phyloP scores from a whole-genome alignment of 1,139 yeast genomes.

The Nakaseomyces bracarensis region DNA sequence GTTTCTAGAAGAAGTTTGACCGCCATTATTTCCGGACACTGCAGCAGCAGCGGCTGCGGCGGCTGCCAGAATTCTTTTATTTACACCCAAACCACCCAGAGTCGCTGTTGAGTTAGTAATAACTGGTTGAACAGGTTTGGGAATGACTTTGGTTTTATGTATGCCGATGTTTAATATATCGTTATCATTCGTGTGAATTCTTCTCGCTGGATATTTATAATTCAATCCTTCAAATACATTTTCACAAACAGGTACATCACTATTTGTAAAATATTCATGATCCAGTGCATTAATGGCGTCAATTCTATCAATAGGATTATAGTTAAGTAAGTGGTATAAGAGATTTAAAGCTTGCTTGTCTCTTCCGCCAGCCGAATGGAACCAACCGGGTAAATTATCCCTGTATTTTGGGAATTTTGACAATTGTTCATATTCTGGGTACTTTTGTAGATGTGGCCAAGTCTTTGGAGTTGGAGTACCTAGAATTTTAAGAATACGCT shows the following conservation, averaged over 20 bases:
- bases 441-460: conserved; percentile 73
- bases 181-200: conserved; percentile 70
- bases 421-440: conserved; percentile 74
- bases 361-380: conserved; percentile 66
- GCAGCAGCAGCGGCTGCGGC: conserved; percentile 35
- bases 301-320: conserved; percentile 75
- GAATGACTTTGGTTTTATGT: conserved; percentile 19
- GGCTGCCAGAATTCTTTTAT: conserved; percentile 31
- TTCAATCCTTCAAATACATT: conserved; percentile 63
- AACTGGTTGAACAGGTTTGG: conserved; percentile 20
- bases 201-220: conserved; percentile 60
- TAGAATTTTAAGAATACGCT: conserved; percentile 78
- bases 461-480: conserved; percentile 73
- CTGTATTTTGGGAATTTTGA: conserved; percentile 59
- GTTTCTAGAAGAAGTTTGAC: conserved; percentile 16
- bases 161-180: conserved; percentile 40
- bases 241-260: conserved; percentile 53
- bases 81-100: conserved; percentile 31
- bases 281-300: conserved; percentile 67
- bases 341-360: conserved; percentile 62
- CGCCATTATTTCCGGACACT: conserved; percentile 24
- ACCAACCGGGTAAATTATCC: conserved; percentile 73
- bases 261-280: conserved; percentile 60
- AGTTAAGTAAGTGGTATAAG: conserved; percentile 55
- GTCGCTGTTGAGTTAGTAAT: conserved; percentile 20